phyloP scores from a whole-genome alignment of 805 yeast genomes.

The Starmerella vaccinii region DNA sequence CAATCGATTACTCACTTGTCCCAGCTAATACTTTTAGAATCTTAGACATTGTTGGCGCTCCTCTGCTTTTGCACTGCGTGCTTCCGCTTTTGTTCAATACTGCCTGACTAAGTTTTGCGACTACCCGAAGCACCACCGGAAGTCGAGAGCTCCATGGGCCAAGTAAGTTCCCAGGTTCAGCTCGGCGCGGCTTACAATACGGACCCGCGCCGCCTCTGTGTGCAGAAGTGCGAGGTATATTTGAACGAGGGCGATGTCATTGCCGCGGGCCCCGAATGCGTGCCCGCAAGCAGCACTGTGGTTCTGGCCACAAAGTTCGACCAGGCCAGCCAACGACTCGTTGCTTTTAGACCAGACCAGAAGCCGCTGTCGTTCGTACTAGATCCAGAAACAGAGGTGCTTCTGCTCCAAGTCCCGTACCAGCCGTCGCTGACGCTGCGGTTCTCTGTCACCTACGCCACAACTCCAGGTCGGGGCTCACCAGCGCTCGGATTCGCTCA shows the following conservation, averaged over 20 bases:
- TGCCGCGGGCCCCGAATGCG: constrained; percentile 3
- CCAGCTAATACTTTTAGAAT: too few species aligned
- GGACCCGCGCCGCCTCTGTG: constrained; percentile 18
- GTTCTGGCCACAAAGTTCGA: constrained; percentile 10
- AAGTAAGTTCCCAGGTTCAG: constrained; percentile 18
- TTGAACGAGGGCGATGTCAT: constrained; percentile 20
- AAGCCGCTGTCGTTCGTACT: constrained; percentile 20
- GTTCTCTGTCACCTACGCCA: constrained; percentile 16
- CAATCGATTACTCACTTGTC: background rate
- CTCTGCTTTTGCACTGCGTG: too few species aligned
- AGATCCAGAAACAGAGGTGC: constrained; percentile 21
- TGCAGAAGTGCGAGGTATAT: constrained; percentile 16
- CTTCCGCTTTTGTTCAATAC: background rate
- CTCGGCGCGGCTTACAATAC: constrained; percentile 16
- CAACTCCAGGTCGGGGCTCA: constrained; percentile 16
- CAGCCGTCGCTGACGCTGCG: constrained; percentile 16
- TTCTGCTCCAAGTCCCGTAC: constrained; percentile 23
- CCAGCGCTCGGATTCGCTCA: constrained; percentile 13
- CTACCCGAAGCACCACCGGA: background rate
- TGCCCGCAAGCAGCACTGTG: constrained; percentile 10
- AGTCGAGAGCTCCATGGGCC: constrained; percentile 22
- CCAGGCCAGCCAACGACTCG: constrained; percentile 5
- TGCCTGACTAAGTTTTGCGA: background rate
- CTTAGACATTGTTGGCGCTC: too few species aligned
- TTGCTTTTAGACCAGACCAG: constrained; percentile 12